Evolutionary conservation across 352 stramenopile species (phyloP), one percentile per base, ranked within the genome.

Genomic region (Phytophthora rubi): DNA sequence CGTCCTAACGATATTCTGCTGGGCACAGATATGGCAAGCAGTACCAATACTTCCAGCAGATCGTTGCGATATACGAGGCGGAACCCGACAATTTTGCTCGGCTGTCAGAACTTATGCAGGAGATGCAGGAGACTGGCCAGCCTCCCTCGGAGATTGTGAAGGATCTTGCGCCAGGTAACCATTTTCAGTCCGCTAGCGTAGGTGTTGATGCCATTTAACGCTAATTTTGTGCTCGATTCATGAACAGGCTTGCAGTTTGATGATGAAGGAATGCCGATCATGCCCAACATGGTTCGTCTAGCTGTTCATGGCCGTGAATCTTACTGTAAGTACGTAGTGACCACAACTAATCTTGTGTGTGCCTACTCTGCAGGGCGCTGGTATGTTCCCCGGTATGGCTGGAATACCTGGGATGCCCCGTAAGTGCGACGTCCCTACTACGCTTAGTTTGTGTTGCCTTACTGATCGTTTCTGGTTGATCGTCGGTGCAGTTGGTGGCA

Each of bases 141-240:
- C 97, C 97, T 8, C 98, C 98, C 23, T 89, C 85, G 10, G 98
- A 99, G 71, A 99, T 99, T 63, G 95, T 99, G 49, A 98, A 99
- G 70, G 95, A 99, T n/a, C 91, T 99, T 67, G 98, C 98, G 13
- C 98, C 98, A 42, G 98, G 81, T 71, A 56, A 56, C 6, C 33
- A 39, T 39, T 3, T 39, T 39, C 9, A 1, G 15, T 39, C 13
- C 33, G 33, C 33, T 13, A 39, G 33, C 33, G 15, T 15, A 39
- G 10, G 9, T 12, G 9, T 39, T 12, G 13, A 39, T 9, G 9
- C 9, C 33, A 13, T 35, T 7, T 35, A 10, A 7, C 32, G 9
- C 32, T 63, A 10, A 18, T 53, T 48, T 26, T 33, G 6, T 32
- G 2, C 30, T 64, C 3, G 48, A 56, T 16, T 57, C 37, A 16